Percentiles rank a stretch among this genome's conserved stretches.
Conservation (phyloP, 257 asterid species). For the Solanum ahanhuiri region DNA sequence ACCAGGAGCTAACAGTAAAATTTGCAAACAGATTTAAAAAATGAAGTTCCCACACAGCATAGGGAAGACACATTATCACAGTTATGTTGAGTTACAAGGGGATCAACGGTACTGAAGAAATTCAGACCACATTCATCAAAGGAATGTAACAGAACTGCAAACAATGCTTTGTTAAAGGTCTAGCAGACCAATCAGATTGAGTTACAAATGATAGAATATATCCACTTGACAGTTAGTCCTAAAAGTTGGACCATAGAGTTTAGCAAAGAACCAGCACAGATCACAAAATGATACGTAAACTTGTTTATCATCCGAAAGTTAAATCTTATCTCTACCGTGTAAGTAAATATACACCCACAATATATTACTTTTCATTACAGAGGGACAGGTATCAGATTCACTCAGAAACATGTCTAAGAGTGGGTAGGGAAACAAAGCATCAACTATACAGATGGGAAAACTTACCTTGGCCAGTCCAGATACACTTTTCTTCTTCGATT, state of each 20-base stretch:
- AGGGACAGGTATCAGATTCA: background rate
- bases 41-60: background rate
- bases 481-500: constrained; percentile 37
- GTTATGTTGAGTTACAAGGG: background rate
- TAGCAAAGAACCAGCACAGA: background rate
- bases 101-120: background rate
- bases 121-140: background rate
- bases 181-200: background rate
- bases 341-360: background rate
- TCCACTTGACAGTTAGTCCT: background rate
- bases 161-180: background rate
- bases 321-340: background rate
- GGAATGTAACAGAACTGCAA: background rate
- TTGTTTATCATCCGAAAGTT: background rate
- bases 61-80: background rate
- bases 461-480: constrained; percentile 67
- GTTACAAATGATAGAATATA: background rate
- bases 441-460: background rate
- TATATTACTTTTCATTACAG: background rate
- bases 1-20: background rate
- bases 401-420: background rate
- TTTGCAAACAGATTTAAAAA: background rate
- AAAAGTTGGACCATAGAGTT: background rate
- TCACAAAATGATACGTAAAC: background rate
- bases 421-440: background rate